phyloP scores from a whole-genome alignment of 225 moss, liverwort and hornwort genomes.

The Takakia lepidozioides region DNA sequence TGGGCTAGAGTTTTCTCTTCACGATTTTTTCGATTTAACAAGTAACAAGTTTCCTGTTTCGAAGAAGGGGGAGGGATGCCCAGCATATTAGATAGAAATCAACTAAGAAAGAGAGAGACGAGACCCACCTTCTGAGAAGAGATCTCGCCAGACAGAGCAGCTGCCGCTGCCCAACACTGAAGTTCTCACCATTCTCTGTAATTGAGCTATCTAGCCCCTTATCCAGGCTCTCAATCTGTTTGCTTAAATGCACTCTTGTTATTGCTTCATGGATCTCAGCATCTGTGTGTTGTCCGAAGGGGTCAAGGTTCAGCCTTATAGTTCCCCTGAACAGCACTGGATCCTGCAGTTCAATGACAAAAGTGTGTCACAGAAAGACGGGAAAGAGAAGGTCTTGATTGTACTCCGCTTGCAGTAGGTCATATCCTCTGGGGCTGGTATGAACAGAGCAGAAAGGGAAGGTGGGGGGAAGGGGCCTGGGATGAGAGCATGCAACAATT shows the following conservation, averaged over 20 bases:
- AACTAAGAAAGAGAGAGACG: background rate
- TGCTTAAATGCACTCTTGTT: slow-evolving; percentile 51
- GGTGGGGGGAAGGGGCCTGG: no score
- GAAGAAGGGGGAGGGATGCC: no score
- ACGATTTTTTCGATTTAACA: background rate
- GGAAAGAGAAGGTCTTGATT: background rate
- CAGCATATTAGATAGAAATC: background rate
- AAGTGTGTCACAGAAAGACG: background rate
- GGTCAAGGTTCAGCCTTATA: slow-evolving; percentile 83
- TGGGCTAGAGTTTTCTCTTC: background rate
- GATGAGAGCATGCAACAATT: no score
- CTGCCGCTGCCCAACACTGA: slow-evolving; percentile 83
- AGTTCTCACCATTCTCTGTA: slow-evolving; percentile 79
- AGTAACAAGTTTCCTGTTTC: no score
- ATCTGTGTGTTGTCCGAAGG: slow-evolving; percentile 69
- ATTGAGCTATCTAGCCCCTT: slow-evolving; percentile 59
- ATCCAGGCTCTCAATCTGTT: slow-evolving; percentile 53
- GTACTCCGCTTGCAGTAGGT: background rate
- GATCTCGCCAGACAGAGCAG: slow-evolving; percentile 79
- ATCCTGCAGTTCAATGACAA: slow-evolving; percentile 36
- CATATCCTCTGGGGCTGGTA: no score
- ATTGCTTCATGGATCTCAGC: slow-evolving; percentile 64
- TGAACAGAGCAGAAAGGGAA: no score
- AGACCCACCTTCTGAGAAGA: slow-evolving; percentile 40
- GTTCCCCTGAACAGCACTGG: slow-evolving; percentile 85